Evolutionary conservation across 176 grass and related monocot genomes (phyloP), one percentile per base, ranked within the genome.

Genomic region (Luzula sylvatica): DNA sequence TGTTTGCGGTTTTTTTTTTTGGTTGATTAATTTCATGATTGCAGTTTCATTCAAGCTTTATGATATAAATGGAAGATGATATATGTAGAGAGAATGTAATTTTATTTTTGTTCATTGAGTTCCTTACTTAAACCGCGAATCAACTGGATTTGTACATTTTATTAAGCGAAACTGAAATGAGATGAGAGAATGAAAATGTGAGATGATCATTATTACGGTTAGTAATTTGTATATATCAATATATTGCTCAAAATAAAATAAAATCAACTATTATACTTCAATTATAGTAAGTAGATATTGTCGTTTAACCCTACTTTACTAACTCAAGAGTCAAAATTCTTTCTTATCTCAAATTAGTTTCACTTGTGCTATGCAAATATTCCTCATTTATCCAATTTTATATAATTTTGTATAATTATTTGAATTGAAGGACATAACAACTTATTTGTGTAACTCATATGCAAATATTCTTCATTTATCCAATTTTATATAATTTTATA

Each of bases 301-400:
- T 78, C 23, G 43, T 64, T 65, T 58, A 90, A 96, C 68, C 84
- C 92, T 61, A 86, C 92, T 28, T 71, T 96, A 43, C 60, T 96
- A n/a, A n/a, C n/a, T n/a, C n/a, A n/a, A n/a, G n/a, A n/a, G 85
- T 86, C 86, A 82, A 96, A 84, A 96, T 80, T 68, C 78, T 96
- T 67, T 56, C 92, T 32, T 90, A 96, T 77, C 81, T 96, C 81
- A 89, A 74, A 84, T 86, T 32, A 86, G 73, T 83, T 44, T 35
- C 9, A n/a, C 9, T 35, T 35, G 5, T 35, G 9, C 9, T 35
- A 7, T n/a, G n/a, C n/a, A n/a, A 54, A 3, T 11, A 40, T 6
- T 11, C 35, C 35, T 40, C 11, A 40, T 20, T 8, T 22, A 38
- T 18, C 39, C n/a, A n/a, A n/a, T n/a, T n/a, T n/a, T n/a, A n/a